A percentile compares a stretch with the other conserved stretches of the same genome.
Evolutionary conservation across 1,284 basidiomycete species (phyloP).

Genomic region (Trichosporon ovoides): DNA sequence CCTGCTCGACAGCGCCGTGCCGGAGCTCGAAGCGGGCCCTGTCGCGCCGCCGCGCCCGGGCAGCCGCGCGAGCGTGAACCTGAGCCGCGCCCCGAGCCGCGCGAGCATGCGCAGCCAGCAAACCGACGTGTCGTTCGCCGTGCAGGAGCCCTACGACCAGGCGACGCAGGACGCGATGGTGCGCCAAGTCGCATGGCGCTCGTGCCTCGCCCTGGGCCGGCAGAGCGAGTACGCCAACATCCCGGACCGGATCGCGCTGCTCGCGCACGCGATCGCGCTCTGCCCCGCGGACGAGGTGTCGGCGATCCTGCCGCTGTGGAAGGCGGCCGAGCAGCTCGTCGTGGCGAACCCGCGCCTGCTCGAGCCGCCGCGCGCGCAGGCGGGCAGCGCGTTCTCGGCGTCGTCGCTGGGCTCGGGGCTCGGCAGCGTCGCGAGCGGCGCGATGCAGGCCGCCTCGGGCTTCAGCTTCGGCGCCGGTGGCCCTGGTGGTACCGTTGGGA

Average conservation of each 20-base stretch:
- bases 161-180: slow-evolving; percentile 8
- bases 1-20: slow-evolving; percentile 61
- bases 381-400: neutral
- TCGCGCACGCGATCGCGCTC: slow-evolving; percentile 80
- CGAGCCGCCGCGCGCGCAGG: neutral
- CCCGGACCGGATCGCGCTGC: slow-evolving; percentile 61
- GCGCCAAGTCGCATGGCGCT: slow-evolving; percentile 54
- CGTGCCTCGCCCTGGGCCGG: slow-evolving; percentile 57
- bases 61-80: neutral
- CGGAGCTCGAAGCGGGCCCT: slow-evolving; percentile 3
- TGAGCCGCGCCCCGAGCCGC: neutral
- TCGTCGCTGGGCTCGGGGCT: neutral
- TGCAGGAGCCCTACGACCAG: neutral
- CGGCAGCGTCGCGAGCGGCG: neutral
- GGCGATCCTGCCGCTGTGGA: slow-evolving; percentile 68
- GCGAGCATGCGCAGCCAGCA: neutral
- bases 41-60: neutral
- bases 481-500: neutral
- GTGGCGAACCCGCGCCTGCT: slow-evolving; percentile 8
- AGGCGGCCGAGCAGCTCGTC: slow-evolving; percentile 46
- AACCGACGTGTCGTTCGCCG: neutral
- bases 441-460: neutral
- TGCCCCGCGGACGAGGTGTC: slow-evolving; percentile 73
- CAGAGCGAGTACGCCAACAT: slow-evolving; percentile 68
- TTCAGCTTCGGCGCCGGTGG: neutral